Conservation (phyloP, 352 stramenopile species). For the Aphanomyces astaci region DNA sequence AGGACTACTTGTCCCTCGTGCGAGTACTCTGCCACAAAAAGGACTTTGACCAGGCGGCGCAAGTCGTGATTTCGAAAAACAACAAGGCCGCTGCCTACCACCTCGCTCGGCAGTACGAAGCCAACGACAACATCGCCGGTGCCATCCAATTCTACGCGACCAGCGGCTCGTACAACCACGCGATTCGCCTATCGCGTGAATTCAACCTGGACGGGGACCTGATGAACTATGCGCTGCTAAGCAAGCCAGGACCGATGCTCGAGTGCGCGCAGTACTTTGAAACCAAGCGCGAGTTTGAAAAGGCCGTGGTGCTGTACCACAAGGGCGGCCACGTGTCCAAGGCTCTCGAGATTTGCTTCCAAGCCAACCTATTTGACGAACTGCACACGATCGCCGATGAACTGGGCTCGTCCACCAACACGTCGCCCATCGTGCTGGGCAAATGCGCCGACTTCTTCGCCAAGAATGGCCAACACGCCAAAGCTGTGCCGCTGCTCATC, state of each 20-base stretch:
- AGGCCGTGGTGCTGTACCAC: constrained; percentile 91
- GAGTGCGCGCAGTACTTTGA: constrained; percentile 91
- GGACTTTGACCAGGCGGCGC: constrained; percentile 74
- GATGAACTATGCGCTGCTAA: constrained; percentile 89
- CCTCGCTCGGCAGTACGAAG: constrained; percentile 82
- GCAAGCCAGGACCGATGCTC: constrained; percentile 75
- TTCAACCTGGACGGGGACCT: constrained; percentile 86
- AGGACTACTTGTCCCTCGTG: constrained; percentile 86
- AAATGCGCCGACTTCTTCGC: constrained; percentile 92
- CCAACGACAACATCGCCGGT: constrained; percentile 62
- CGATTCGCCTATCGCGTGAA: constrained; percentile 87
- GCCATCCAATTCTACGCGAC: constrained; percentile 89
- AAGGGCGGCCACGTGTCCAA: constrained; percentile 86
- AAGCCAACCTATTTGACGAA: constrained; percentile 81
- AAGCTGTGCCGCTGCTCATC: constrained; percentile 87
- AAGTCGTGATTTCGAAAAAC: constrained; percentile 74
- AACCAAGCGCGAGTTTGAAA: constrained; percentile 86
- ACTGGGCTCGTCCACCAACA: constrained; percentile 43
- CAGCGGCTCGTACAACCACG: constrained; percentile 89
- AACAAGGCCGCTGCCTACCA: constrained; percentile 79
- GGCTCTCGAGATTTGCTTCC: constrained; percentile 91
- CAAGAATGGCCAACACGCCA: constrained; percentile 83
- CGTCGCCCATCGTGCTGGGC: constrained; percentile 76
- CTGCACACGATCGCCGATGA: constrained; percentile 81
- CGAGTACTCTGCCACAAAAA: constrained; percentile 87